These are phyloP conservation scores for Teratosphaeriaceae sp. DNA, from an alignment of 2,329 filamentous ascomycete genomes.

Conservation along the genomic window DNA sequence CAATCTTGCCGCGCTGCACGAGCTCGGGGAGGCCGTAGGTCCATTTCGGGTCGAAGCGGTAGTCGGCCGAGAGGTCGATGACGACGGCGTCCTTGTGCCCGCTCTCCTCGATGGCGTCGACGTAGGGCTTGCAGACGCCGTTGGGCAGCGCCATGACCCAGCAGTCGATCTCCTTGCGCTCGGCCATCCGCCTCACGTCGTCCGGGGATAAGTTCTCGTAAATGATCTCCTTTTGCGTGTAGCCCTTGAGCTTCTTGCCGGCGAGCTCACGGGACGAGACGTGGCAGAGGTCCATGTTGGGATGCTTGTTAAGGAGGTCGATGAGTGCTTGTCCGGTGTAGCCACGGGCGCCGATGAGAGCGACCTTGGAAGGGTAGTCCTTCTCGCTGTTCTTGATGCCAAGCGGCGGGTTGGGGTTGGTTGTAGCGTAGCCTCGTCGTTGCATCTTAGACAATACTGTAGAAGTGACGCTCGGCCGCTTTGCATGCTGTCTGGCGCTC, in stretches of 20 bases:
- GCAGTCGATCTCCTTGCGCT: conserved; percentile 79
- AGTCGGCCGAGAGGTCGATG: conserved; percentile 93
- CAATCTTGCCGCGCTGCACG: conserved; percentile 67
- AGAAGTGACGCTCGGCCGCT: conserved; percentile 3
- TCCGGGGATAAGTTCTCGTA: conserved; percentile 89
- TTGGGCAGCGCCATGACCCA: conserved; percentile 98
- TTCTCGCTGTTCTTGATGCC: conserved; percentile 85
- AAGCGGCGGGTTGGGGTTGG: conserved; percentile 84
- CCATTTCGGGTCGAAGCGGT: conserved; percentile 80
- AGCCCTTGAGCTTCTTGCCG: conserved; percentile 80
- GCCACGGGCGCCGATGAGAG: conserved; percentile 83
- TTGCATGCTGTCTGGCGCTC: conserved; percentile 30
- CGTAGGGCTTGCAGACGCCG: conserved; percentile 86
- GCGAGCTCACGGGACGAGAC: conserved; percentile 90
- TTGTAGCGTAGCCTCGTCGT: conserved; percentile 49
- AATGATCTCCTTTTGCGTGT: conserved; percentile 82
- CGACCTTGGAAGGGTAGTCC: conserved; percentile 68
- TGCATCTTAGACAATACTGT: conserved; percentile 7
- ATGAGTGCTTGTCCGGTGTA: conserved; percentile 93
- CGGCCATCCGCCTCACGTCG: conserved; percentile 78
- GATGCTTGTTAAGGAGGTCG: conserved; percentile 78
- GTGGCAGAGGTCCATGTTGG: conserved; percentile 80
- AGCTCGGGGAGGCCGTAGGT: conserved; percentile 88
- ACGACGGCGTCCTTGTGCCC: conserved; percentile 65
- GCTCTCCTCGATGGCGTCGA: conserved; percentile 75